Percentiles rank a stretch among this genome's conserved stretches.
Conservation (phyloP, 345 rosid genomes). For the Odontarrhena argentea region DNA sequence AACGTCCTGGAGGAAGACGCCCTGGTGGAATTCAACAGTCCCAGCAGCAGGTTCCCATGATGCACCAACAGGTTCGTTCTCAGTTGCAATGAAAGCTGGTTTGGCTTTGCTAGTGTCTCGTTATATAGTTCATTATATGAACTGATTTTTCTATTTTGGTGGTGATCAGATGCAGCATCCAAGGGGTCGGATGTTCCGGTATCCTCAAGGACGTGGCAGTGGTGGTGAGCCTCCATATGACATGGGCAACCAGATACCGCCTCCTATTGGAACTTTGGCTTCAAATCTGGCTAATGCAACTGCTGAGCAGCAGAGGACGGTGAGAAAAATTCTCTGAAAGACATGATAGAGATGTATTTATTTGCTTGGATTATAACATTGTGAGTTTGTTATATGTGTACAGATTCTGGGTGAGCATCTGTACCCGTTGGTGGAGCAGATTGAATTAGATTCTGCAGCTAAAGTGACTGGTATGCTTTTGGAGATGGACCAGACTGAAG, state of each 20-base stretch:
- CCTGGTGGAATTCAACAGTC: slow-evolving; percentile 69
- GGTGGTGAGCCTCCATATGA: slow-evolving; percentile 64
- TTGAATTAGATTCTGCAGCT: slow-evolving; percentile 87
- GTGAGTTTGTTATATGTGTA: not conserved
- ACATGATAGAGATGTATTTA: not conserved
- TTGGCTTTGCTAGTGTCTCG: not conserved
- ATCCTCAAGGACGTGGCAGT: slow-evolving; percentile 74
- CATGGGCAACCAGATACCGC: slow-evolving; percentile 55
- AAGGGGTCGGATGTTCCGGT: slow-evolving; percentile 67
- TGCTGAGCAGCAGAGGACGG: slow-evolving; percentile 93
- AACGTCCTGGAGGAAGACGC: slow-evolving; percentile 79
- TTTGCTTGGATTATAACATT: not conserved
- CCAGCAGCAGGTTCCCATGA: slow-evolving; percentile 75
- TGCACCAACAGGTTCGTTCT: slow-evolving; percentile 68
- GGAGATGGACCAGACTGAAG: slow-evolving; percentile 98
- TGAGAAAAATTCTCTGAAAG: slow-evolving; percentile 31
- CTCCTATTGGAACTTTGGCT: slow-evolving; percentile 81
- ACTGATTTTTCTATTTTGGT: not conserved
- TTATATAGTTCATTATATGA: slow-evolving; percentile 5
- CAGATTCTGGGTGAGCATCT: slow-evolving; percentile 96
- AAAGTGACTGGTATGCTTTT: slow-evolving; percentile 97
- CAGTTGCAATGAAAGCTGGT: not conserved
- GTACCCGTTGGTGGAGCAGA: slow-evolving; percentile 91
- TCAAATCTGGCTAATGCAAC: slow-evolving; percentile 81
- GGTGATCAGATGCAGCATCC: slow-evolving; percentile 78